Base-by-base conservation (phyloP, 805 yeast genomes). In the Starmerella geochares region DNA sequence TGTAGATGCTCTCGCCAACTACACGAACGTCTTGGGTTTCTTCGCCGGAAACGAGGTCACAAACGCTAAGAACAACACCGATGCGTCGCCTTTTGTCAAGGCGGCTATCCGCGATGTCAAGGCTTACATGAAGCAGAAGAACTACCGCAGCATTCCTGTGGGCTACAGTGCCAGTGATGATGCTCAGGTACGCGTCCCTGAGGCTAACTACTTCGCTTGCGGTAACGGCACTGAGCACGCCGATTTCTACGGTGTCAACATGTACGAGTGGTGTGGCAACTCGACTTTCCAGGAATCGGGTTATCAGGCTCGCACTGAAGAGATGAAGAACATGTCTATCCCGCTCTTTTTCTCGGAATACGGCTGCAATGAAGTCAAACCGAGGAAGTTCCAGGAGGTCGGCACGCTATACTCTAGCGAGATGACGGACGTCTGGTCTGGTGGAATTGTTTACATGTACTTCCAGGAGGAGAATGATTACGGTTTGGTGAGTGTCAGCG, bases 21-120 rank as follows among this genome's bases (percentile, higher is more conserved):
- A 88, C 69, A 68, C 81, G 43, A 90, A 90, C 68, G 77, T 86
- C 17, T 73, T 90, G 55, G 98, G 97, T 2, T 88, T 86, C 75
- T 88, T 90, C 68, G 97, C 97, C 25, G 98, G 97, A 54, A 92
- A 92, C 68, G 98, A 90, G 74, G 97, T 92, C 48, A 79, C 90
- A 53, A 90, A 88, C 67, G 86, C 85, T 62, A 50, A 53, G 57
- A 70, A 86, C 44, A 88, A 86, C 67, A 84, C 96, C 13, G 81
- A 79, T 58, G 85, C 96, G 28, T 87, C 96, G 25, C 86, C 96
- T 1, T 90, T 80, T 67, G 95, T 92, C 50, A 92, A 90, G 74
- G 96, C 97, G 27, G 95, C 97, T 16, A 75, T 92, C 54, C 81
- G 98, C 68, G 98, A 90, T 65, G 75, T 77, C 63, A 88, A 85